Evolutionary conservation across 2,329 filamentous ascomycete species (phyloP), one percentile per base, ranked within the genome.

Genomic region (Parafenestella ontariensis): DNA sequence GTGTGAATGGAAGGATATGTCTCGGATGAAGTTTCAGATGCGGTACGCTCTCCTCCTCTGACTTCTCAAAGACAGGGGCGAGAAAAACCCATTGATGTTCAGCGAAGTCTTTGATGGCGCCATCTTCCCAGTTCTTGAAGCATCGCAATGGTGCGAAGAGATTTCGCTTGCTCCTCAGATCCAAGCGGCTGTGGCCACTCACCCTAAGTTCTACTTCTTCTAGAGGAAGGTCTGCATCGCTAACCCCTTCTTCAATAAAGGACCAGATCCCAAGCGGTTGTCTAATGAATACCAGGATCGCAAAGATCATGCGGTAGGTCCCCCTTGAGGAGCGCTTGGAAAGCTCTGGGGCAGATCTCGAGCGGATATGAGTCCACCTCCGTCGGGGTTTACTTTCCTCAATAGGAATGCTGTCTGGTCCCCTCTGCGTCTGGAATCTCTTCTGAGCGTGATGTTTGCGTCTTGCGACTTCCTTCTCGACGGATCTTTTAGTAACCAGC

Each of bases 211-310:
- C n/a, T n/a, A n/a, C n/a, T n/a, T 29, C 43, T 31, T 46, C 24
- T 13, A 47, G 34, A 17, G 45, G 45, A n/a, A 47, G 31, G 18
- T 47, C 45, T 17, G 20, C 23, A n/a, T 47, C 45, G 45, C 31
- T 37, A 23, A 47, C 20, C 10, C 33, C 45, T 24, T 20, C 18
- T 3, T 29, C 11, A 10, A 47, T 5, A 28, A 47, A 47, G 3
- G 24, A 9, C 23, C 33, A 23, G 18, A 47, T 47, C 15, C 23
- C 23, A 11, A n/a, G 24, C 23, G 45, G 45, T 3, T 18, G 20
- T 10, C 23, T 11, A 4, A 47, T 39, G 13, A 45, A 23, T 5
- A 45, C n/a, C 9, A 45, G 11, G 13, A 45, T 34, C 4, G 31
- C 11, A 11, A 34, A 34, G 10, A 34, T 34, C 24, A 6, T 34